Evolutionary conservation across 148 eudicot genomes (phyloP).

Genomic region (Gaultheria prostrata): DNA sequence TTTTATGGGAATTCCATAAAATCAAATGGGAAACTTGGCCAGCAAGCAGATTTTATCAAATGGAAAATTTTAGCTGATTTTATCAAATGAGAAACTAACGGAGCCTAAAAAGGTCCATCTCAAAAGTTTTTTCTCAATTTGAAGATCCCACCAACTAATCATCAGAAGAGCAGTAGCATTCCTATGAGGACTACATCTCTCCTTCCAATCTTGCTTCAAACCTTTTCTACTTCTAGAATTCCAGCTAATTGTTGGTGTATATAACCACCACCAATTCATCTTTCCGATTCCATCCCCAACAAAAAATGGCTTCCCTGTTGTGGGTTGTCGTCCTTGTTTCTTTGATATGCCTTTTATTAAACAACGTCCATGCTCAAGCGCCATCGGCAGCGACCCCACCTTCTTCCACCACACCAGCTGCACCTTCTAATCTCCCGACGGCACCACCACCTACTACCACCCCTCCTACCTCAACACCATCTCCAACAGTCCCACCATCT

Average conservation of each 20-base stretch:
- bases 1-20: too few species aligned
- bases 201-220: conserved; percentile 51
- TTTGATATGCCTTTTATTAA: conserved; percentile 28
- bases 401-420: conserved; percentile 30
- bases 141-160: conserved; percentile 13
- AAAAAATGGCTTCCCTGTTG: conserved; percentile 32
- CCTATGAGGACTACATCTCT: conserved; percentile 38
- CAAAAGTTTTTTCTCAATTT: neutral
- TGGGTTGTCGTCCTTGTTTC: conserved; percentile 34
- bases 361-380: conserved; percentile 51
- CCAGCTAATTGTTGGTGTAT: conserved; percentile 8
- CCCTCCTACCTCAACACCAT: conserved; percentile 28
- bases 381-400: conserved; percentile 62
- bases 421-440: conserved; percentile 22
- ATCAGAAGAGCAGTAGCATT: conserved; percentile 40
- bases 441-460: conserved; percentile 18
- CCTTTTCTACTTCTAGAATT: conserved; percentile 11
- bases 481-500: conserved; percentile 21
- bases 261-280: conserved; percentile 17
- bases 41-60: too few species aligned
- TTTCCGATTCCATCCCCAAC: conserved; percentile 16
- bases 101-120: neutral
- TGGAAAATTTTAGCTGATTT: too few species aligned
- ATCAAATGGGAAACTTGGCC: too few species aligned
- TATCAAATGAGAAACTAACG: too few species aligned